Evolutionary conservation across 192 early-diverging fungal genomes (phyloP).

Genomic region (Polychytrium aggregatum): DNA sequence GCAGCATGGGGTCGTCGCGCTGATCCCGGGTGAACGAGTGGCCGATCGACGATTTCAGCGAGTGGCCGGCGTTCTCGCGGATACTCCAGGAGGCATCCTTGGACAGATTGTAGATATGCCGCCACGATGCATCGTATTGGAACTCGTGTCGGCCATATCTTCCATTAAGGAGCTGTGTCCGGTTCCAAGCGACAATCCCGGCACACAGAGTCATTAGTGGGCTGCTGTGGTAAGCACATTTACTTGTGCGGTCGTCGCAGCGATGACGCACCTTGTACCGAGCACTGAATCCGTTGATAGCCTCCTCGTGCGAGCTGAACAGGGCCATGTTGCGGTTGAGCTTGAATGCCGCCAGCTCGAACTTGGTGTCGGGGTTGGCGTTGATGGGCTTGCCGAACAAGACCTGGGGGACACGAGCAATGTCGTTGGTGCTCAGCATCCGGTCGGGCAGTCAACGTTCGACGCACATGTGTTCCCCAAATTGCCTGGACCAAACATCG

Average conservation of each 20-base stretch:
- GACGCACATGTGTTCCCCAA: no score
- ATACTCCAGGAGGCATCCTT: conserved; percentile 42
- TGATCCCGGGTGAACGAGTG: conserved; percentile 57
- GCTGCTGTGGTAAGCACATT: neutral
- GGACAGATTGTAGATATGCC: conserved; percentile 59
- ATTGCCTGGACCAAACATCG: neutral
- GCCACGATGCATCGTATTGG: conserved; percentile 64
- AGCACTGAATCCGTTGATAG: conserved; percentile 42
- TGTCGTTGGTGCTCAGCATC: conserved; percentile 4
- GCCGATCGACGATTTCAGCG: conserved; percentile 66
- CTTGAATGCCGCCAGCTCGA: conserved; percentile 58
- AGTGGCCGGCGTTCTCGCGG: conserved; percentile 70
- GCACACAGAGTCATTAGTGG: neutral
- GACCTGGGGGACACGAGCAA: conserved; percentile 11
- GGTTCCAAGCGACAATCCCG: no score
- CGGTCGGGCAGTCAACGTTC: no score
- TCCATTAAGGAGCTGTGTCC: neutral
- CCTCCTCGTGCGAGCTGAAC: conserved; percentile 65
- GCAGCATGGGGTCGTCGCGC: conserved; percentile 68
- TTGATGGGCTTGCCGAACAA: conserved; percentile 54
- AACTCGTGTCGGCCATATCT: conserved; percentile 43
- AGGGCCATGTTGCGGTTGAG: conserved; percentile 49
- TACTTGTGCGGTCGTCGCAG: no score
- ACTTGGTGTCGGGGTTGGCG: conserved; percentile 53
- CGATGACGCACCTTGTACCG: conserved; percentile 38